Evolutionary conservation across 2,329 filamentous ascomycete species (phyloP).

Genomic region (Hypoxylon sp.): DNA sequence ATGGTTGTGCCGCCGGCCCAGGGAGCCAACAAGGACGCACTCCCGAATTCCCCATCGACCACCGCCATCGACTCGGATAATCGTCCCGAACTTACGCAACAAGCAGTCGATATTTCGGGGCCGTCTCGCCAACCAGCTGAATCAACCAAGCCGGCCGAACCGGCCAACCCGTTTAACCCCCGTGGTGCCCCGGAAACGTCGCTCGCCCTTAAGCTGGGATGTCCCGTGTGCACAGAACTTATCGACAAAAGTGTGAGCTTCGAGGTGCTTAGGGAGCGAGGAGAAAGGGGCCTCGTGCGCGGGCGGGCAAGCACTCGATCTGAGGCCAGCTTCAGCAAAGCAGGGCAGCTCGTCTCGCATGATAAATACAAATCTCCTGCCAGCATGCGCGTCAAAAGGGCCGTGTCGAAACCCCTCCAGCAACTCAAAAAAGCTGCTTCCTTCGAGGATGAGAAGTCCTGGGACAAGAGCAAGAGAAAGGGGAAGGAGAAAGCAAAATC

Average conservation of each 20-base stretch:
- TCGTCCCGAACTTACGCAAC: conserved; percentile 3
- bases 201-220: conserved; percentile 14
- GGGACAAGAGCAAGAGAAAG: not conserved
- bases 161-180: not conserved
- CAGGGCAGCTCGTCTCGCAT: not conserved
- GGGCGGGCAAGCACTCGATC: conserved; percentile 21
- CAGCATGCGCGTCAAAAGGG: not conserved
- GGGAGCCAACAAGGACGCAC: not conserved
- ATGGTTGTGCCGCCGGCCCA: conserved; percentile 12
- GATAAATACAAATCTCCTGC: conserved; percentile 7
- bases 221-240: conserved; percentile 39
- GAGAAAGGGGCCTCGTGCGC: conserved; percentile 35
- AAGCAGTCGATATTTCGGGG: not conserved
- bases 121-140: not conserved
- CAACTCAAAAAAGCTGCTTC: conserved; percentile 1
- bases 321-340: not conserved
- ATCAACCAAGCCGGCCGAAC: not conserved
- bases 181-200: not conserved
- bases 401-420: not conserved
- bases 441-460: conserved; percentile 14
- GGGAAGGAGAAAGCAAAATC: conserved; percentile 3
- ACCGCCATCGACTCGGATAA: conserved; percentile 13
- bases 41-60: conserved; percentile 6
- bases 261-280: conserved; percentile 30
- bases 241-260: conserved; percentile 37